Evolutionary conservation across 2,329 filamentous ascomycete genomes (phyloP).

Genomic region (Ceratocystis alfenasii): DNA sequence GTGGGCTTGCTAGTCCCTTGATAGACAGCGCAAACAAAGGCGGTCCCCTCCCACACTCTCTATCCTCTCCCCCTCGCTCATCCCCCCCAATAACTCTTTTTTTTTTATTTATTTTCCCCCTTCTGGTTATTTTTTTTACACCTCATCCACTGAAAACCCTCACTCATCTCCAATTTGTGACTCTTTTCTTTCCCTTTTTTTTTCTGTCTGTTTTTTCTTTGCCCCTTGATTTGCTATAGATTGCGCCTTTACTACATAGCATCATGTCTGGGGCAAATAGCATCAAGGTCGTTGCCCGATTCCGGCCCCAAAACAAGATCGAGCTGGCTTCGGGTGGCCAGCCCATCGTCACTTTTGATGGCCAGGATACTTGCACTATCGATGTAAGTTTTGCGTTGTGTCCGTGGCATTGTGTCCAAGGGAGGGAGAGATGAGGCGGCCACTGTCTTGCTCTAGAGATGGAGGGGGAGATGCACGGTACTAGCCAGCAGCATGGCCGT

Average conservation of each 20-base stretch:
- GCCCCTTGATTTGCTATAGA: neutral
- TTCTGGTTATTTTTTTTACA: conserved; percentile 12
- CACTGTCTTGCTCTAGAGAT: neutral
- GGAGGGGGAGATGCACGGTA: neutral
- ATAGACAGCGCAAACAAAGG: conserved; percentile 13
- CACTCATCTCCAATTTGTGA: neutral
- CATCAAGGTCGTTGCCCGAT: conserved; percentile 90
- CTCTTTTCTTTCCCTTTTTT: conserved; percentile 9
- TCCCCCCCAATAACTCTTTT: conserved; percentile 11
- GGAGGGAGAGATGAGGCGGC: neutral
- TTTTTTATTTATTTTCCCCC: neutral
- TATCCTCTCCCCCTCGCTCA: conserved; percentile 13
- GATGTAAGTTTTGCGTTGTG: conserved; percentile 49
- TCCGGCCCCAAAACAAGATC: conserved; percentile 91
- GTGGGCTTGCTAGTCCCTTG: neutral
- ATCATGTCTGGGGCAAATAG: conserved; percentile 47
- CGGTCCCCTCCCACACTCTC: conserved; percentile 2
- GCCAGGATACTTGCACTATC: conserved; percentile 76
- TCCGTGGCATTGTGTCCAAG: neutral
- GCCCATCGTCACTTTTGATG: conserved; percentile 79
- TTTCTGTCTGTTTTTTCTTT: conserved; percentile 5
- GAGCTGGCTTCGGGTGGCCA: conserved; percentile 84
- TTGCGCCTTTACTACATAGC: conserved; percentile 24
- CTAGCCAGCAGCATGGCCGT: conserved; percentile 1
- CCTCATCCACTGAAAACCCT: neutral